A percentile compares a stretch with the other conserved stretches of the same genome.
Evolutionary conservation across 23 red algal genomes (phyloP).

Genomic region (Chondrus crispus): DNA sequence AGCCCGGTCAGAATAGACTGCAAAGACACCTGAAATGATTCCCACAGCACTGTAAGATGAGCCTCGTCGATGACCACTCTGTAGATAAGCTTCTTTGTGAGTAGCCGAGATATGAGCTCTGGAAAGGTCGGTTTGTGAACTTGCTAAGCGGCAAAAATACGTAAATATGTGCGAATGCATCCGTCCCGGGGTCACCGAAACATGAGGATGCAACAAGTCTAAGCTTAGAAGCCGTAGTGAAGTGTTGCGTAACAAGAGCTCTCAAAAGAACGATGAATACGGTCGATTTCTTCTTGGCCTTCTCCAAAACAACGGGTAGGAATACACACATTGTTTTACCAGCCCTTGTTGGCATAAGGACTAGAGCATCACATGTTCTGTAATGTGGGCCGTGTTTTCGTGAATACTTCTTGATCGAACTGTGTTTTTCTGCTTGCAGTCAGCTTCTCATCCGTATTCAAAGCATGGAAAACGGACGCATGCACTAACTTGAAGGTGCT

Average conservation of each 20-base stretch:
- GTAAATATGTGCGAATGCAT: not conserved
- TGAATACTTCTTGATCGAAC: no score
- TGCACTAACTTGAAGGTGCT: no score
- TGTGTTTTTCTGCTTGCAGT: no score
- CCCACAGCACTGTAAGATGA: not conserved
- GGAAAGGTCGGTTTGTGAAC: not conserved
- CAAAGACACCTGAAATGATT: not conserved
- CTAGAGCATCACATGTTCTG: not conserved
- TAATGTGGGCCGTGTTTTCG: no score
- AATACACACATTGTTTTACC: not conserved
- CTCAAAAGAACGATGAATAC: not conserved
- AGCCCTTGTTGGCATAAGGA: not conserved
- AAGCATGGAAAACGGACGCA: no score
- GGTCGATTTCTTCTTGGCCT: not conserved
- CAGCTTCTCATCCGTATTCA: no score
- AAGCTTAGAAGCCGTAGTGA: no score
- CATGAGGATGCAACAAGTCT: no score
- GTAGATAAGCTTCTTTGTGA: not conserved
- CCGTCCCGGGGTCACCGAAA: no score
- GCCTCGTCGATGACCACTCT: not conserved
- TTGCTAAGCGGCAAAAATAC: not conserved
- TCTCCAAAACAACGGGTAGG: not conserved
- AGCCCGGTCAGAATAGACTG: not conserved
- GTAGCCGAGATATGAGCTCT: not conserved
- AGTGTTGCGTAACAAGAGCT: not conserved